Evolutionary conservation across 352 stramenopile species (phyloP).

Genomic region (Plasmopara viticola): DNA sequence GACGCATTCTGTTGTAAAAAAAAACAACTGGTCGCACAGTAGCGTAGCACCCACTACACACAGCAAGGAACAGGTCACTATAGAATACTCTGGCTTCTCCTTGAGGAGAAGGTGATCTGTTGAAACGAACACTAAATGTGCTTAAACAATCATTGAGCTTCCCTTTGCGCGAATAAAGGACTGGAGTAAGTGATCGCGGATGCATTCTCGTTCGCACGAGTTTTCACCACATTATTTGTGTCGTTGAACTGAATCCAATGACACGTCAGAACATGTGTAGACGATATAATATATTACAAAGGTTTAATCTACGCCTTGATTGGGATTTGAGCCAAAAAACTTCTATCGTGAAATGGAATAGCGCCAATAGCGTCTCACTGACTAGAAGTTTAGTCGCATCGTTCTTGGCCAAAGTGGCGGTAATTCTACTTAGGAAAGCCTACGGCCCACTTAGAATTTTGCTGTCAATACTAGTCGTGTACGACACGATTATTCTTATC

Average conservation of each 20-base stretch:
- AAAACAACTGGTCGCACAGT: slow-evolving; percentile 40
- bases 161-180: slow-evolving; percentile 56
- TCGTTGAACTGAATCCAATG: slow-evolving; percentile 39
- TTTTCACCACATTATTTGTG: slow-evolving; percentile 44
- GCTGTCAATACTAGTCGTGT: too few species aligned
- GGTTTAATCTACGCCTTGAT: too few species aligned
- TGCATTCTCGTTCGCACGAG: slow-evolving; percentile 56
- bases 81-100: slow-evolving; percentile 28
- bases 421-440: too few species aligned
- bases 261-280: slow-evolving; percentile 24
- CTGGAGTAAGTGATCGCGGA: slow-evolving; percentile 61
- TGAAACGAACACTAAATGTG: background rate
- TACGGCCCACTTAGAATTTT: too few species aligned
- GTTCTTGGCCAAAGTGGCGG: too few species aligned
- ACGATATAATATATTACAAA: too few species aligned
- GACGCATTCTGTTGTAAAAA: slow-evolving; percentile 33
- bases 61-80: slow-evolving; percentile 30
- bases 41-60: slow-evolving; percentile 34
- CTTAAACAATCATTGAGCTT: background rate
- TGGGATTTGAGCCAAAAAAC: too few species aligned
- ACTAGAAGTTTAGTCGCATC: too few species aligned
- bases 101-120: slow-evolving; percentile 34
- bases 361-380: too few species aligned
- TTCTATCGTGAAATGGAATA: too few species aligned
- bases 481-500: too few species aligned